phyloP scores from a whole-genome alignment of 768 basidiomycete species.

The Leucogyrophana mollusca region DNA sequence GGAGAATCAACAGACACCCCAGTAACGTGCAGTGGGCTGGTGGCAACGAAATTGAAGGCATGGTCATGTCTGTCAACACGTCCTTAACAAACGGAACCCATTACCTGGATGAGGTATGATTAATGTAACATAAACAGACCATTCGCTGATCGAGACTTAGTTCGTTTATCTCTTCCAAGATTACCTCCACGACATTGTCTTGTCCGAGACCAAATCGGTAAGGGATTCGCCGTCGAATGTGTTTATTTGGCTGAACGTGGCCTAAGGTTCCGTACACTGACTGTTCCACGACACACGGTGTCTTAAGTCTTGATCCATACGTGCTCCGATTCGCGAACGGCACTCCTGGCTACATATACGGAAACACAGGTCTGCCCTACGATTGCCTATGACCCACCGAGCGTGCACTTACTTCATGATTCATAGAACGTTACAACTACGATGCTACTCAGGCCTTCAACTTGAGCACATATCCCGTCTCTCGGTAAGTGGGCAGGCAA shows the following conservation, averaged over 20 bases:
- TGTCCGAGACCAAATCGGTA: slow-evolving; percentile 51
- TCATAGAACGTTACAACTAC: slow-evolving; percentile 55
- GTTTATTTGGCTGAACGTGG: too few species aligned
- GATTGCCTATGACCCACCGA: neutral
- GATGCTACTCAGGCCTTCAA: slow-evolving; percentile 52
- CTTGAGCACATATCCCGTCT: slow-evolving; percentile 50
- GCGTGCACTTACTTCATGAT: neutral
- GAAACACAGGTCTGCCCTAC: slow-evolving; percentile 43
- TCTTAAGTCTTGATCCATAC: slow-evolving; percentile 57
- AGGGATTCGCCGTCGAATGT: slow-evolving; percentile 4
- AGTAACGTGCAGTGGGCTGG: slow-evolving; percentile 61
- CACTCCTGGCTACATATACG: slow-evolving; percentile 53
- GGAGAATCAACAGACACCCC: slow-evolving; percentile 53
- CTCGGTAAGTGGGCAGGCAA: slow-evolving; percentile 29
- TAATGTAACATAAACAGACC: neutral
- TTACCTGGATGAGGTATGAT: slow-evolving; percentile 47
- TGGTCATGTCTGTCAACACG: slow-evolving; percentile 38
- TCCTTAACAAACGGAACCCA: slow-evolving; percentile 42
- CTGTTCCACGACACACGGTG: slow-evolving; percentile 57
- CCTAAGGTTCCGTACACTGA: slow-evolving; percentile 54
- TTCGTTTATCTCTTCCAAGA: slow-evolving; percentile 52
- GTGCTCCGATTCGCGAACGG: slow-evolving; percentile 48
- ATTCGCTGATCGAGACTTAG: slow-evolving; percentile 19
- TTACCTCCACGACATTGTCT: slow-evolving; percentile 46
- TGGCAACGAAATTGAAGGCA: slow-evolving; percentile 60